Conservation (phyloP, 140 eudicot species). For the Oenanthe javanica region DNA sequence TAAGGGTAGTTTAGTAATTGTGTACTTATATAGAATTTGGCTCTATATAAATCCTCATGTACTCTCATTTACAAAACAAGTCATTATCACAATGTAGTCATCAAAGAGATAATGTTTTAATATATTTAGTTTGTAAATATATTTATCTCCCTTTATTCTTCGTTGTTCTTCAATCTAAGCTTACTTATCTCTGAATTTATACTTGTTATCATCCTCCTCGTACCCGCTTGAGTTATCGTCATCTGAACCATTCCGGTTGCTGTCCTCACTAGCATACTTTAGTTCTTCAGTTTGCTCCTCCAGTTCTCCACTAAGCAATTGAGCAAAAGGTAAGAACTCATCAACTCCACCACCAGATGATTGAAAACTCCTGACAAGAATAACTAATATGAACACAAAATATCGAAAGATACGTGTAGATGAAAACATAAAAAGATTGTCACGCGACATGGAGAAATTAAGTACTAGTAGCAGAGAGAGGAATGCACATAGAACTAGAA, state of each 20-base stretch:
- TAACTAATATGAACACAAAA: constrained; percentile 7
- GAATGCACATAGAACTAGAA: constrained; percentile 4
- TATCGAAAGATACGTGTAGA: constrained; percentile 8
- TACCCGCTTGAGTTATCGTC: not conserved
- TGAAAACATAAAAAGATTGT: not conserved
- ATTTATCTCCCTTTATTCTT: no score
- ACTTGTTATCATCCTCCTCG: no score
- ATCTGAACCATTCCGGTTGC: not conserved
- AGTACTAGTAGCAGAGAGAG: not conserved
- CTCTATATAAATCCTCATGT: no score
- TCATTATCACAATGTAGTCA: no score
- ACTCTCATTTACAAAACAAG: no score
- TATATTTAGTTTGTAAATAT: no score
- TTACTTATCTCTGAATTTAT: no score
- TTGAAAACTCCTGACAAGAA: not conserved
- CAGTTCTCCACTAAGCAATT: constrained; percentile 3
- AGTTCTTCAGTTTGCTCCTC: constrained; percentile 4
- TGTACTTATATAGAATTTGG: no score
- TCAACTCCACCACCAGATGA: constrained; percentile 11
- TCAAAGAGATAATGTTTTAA: no score
- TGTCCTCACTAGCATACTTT: not conserved
- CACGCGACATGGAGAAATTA: constrained; percentile 2
- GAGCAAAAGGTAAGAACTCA: not conserved
- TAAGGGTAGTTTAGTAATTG: no score
- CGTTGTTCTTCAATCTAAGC: no score